These are phyloP conservation scores for Cunninghamia lanceolata DNA, from an alignment of 75 land plant genomes.

Conservation along the genomic window DNA sequence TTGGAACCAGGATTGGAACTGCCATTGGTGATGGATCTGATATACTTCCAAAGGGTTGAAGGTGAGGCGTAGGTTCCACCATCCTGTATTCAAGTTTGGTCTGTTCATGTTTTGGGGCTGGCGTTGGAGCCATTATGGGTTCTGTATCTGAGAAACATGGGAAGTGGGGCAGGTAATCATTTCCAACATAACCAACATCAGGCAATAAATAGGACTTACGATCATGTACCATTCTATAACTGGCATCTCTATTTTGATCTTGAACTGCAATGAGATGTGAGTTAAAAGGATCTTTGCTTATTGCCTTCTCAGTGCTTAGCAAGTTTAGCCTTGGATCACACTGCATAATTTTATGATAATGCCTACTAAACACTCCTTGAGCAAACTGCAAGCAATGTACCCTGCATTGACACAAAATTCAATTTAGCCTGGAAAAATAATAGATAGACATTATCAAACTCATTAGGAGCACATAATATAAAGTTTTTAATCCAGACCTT, in stretches of 20 bases:
- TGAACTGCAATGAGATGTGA: background rate
- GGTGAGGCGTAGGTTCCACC: background rate
- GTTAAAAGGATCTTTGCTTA: background rate
- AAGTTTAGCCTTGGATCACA: background rate
- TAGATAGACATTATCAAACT: background rate
- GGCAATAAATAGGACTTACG: background rate
- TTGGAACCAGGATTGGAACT: background rate
- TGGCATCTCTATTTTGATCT: background rate
- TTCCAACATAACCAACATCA: background rate
- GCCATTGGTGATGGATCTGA: background rate
- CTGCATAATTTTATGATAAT: background rate
- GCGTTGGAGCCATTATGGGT: background rate
- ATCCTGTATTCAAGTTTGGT: background rate
- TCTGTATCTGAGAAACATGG: background rate
- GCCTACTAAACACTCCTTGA: background rate
- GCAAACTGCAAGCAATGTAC: constrained; percentile 2
- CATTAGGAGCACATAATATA: background rate
- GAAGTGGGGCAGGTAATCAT: background rate
- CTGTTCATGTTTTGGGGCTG: background rate
- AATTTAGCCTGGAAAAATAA: background rate
- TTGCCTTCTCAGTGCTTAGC: background rate
- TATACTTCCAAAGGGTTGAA: background rate
- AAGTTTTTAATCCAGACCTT: background rate
- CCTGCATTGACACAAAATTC: background rate
- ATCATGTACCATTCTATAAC: background rate